Evolutionary conservation across 2,329 filamentous ascomycete species (phyloP).

Genomic region (Beauveria caledonica): DNA sequence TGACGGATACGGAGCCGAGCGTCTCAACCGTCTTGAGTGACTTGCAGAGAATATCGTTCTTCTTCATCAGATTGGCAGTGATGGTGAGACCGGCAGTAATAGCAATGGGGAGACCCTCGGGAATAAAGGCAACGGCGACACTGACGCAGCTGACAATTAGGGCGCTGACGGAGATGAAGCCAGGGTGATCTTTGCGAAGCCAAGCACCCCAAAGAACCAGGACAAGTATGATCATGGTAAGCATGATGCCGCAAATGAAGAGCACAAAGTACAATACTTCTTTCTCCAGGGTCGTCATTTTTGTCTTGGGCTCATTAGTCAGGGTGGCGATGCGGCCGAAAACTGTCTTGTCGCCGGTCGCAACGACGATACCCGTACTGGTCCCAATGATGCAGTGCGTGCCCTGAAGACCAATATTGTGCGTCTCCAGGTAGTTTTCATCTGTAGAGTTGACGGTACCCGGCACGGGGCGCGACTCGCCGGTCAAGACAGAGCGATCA

Average conservation of each 20-base stretch:
- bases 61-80: conserved; percentile 66
- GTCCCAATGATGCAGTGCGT: conserved; percentile 67
- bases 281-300: conserved; percentile 60
- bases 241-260: conserved; percentile 61
- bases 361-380: conserved; percentile 59
- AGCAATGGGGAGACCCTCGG: conserved; percentile 64
- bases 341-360: conserved; percentile 64
- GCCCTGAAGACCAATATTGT: conserved; percentile 69
- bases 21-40: conserved; percentile 73
- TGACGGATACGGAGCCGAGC: conserved; percentile 61
- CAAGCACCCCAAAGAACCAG: conserved; percentile 62
- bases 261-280: conserved; percentile 67
- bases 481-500: conserved; percentile 64
- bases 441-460: conserved; percentile 60
- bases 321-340: conserved; percentile 69
- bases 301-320: conserved; percentile 59
- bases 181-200: conserved; percentile 56
- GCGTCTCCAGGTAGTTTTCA: conserved; percentile 67
- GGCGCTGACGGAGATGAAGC: conserved; percentile 63
- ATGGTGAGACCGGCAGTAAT: conserved; percentile 66
- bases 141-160: conserved; percentile 67
- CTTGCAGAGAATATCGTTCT: conserved; percentile 72
- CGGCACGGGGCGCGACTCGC: conserved; percentile 57
- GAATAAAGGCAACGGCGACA: conserved; percentile 67
- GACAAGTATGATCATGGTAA: conserved; percentile 55